Evolutionary conservation across 495 filamentous ascomycete genomes (phyloP).

Genomic region (Aspergillus biplanus): DNA sequence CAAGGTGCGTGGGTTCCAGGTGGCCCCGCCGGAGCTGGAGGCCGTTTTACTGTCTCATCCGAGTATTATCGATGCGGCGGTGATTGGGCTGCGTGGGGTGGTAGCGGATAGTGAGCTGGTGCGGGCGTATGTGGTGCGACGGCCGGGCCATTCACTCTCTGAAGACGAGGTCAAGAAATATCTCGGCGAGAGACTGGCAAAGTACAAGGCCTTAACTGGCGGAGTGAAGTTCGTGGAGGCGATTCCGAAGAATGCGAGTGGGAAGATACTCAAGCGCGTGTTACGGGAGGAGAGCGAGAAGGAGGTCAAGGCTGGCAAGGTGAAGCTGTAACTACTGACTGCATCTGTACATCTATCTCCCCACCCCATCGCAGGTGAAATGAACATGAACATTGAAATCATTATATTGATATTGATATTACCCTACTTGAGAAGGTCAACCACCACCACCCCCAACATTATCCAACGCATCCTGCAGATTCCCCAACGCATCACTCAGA

Average conservation of each 20-base stretch:
- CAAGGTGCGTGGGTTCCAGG: slow-evolving; percentile 82
- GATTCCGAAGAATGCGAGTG: slow-evolving; percentile 77
- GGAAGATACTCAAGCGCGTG: slow-evolving; percentile 80
- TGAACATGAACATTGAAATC: too few species aligned
- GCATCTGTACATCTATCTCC: too few species aligned
- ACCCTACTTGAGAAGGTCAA: too few species aligned
- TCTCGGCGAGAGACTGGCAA: slow-evolving; percentile 56
- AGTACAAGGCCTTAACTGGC: slow-evolving; percentile 75
- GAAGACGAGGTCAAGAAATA: slow-evolving; percentile 61
- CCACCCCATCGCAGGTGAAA: too few species aligned
- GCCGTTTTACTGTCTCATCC: slow-evolving; percentile 68
- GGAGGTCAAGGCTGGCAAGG: slow-evolving; percentile 26
- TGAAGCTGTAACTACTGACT: too few species aligned
- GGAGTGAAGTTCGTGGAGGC: slow-evolving; percentile 77
- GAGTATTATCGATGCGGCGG: slow-evolving; percentile 74
- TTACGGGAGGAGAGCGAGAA: slow-evolving; percentile 52
- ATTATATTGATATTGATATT: background rate
- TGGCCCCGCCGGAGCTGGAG: slow-evolving; percentile 82
- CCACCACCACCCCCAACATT: slow-evolving; percentile 1
- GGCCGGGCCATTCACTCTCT: slow-evolving; percentile 44
- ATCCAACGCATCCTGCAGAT: slow-evolving; percentile 11
- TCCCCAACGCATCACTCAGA: slow-evolving; percentile 10
- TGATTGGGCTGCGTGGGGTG: slow-evolving; percentile 70
- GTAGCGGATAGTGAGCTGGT: slow-evolving; percentile 72
- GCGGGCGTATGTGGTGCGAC: slow-evolving; percentile 72